A percentile compares a stretch with the other conserved stretches of the same genome.
Conservation (phyloP, 345 rosid species). For the Syzygium aromaticum region DNA sequence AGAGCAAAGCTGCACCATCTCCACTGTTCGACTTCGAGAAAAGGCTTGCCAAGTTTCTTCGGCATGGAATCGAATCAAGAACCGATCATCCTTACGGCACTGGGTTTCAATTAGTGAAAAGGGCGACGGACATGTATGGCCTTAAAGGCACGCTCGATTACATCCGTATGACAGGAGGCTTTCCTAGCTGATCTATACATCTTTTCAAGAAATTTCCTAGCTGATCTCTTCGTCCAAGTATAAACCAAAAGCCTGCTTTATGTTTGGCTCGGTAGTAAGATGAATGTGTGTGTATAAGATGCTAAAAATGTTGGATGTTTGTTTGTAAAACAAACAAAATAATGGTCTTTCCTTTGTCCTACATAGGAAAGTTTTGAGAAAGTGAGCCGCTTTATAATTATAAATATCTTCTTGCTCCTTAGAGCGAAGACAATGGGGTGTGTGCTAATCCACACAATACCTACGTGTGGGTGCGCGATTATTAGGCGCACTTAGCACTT, state of each 20-base stretch:
- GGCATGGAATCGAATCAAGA: not conserved
- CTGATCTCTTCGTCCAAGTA: not conserved
- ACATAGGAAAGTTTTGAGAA: too few relatives aligned
- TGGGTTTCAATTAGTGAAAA: not conserved
- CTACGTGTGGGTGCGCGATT: too few relatives aligned
- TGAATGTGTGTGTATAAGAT: not conserved
- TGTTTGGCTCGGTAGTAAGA: not conserved
- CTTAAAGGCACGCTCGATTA: not conserved
- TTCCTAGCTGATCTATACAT: not conserved
- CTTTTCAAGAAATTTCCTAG: not conserved
- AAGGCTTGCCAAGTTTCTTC: not conserved
- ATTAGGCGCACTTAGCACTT: too few relatives aligned
- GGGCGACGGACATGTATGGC: not conserved
- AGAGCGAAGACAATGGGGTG: too few relatives aligned
- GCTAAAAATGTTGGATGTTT: too few relatives aligned
- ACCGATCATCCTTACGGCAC: not conserved
- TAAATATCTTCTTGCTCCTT: too few relatives aligned
- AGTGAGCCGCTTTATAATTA: too few relatives aligned
- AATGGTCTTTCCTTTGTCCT: too few relatives aligned
- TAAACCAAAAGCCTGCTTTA: not conserved
- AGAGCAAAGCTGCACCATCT: not conserved
- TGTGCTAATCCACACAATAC: too few relatives aligned
- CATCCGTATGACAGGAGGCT: not conserved
- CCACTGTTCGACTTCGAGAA: not conserved
- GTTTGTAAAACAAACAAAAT: too few relatives aligned